These are phyloP conservation scores for Rhodamnia rubescens DNA, from an alignment of 345 rosid genomes.

Conservation along the genomic window DNA sequence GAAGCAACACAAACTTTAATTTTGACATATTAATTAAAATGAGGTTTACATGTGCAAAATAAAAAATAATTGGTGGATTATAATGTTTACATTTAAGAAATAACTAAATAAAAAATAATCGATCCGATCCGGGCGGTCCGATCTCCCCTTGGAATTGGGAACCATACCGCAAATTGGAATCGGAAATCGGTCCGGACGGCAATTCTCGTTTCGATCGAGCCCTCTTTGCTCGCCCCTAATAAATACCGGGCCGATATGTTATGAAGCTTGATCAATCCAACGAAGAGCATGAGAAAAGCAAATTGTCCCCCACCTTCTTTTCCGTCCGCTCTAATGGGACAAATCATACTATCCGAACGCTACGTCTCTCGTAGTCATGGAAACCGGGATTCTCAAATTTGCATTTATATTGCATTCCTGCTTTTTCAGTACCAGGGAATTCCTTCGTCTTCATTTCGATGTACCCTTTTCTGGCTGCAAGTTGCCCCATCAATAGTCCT, in stretches of 20 bases:
- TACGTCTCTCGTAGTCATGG: neutral
- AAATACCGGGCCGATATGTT: too few species aligned
- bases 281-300: neutral
- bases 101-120: too few species aligned
- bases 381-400: neutral
- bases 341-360: neutral
- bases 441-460: neutral
- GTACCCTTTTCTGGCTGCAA: neutral
- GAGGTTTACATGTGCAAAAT: too few species aligned
- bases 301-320: neutral
- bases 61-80: too few species aligned
- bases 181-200: rapidly evolving
- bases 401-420: neutral
- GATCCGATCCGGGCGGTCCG: too few species aligned
- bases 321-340: neutral
- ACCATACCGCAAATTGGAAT: too few species aligned
- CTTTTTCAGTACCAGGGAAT: neutral
- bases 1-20: too few species aligned
- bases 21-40: too few species aligned
- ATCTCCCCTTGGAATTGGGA: too few species aligned
- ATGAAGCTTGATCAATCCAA: neutral
- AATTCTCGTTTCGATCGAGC: too few species aligned
- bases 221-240: too few species aligned
- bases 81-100: too few species aligned
- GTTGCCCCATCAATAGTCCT: neutral